Base-by-base conservation (phyloP, 108 stramenopile species). In the Asterionellopsis glacialis region DNA sequence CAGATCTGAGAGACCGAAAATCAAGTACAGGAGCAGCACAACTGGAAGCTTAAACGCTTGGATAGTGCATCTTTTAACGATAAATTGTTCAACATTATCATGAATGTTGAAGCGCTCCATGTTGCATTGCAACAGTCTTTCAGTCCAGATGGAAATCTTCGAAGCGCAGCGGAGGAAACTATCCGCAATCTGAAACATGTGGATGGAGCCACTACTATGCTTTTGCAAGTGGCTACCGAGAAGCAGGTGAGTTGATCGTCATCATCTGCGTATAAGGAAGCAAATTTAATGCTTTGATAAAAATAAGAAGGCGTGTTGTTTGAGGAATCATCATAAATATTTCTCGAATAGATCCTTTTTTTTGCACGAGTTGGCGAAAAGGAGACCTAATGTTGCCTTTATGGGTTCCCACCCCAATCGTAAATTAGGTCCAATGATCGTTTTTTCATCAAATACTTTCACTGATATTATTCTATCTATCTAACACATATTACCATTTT, bases 111-210 rank as follows among this genome's bases (percentile, higher is more conserved):
- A 72, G 74, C 83, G 55, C 76, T 94, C 3, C 92, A 94, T 64
- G 71, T 94, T 54, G 84, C 88, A 15, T 57, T 94, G 24, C 92
- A 94, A 64, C 92, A 94, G 67, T 94, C 92, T 18, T 94, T 94
- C 68, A 82, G 83, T 51, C 84, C 92, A 23, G 88, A 90, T 70
- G 74, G 68, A 16, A 69, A 52, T 41, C 71, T 90, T 60, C 85
- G 92, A 38, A 76, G 66, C 44, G 85, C 88, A 16, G 92, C 92
- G 39, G 92, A 94, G 71, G 81, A 75, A 44, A 64, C 81, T 23
- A 88, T 94, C 39, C 84, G 86, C 26, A 84, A 87, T 64, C 76
- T 94, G 61, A 94, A 94, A 67, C 74, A 87, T 61, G 59, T 90
- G n/a, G 72, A 81, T 13, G 92, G 88, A 41, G 74, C 87, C 42